Conservation (phyloP, 2,329 filamentous ascomycete species). For the Diatrype stigma region DNA sequence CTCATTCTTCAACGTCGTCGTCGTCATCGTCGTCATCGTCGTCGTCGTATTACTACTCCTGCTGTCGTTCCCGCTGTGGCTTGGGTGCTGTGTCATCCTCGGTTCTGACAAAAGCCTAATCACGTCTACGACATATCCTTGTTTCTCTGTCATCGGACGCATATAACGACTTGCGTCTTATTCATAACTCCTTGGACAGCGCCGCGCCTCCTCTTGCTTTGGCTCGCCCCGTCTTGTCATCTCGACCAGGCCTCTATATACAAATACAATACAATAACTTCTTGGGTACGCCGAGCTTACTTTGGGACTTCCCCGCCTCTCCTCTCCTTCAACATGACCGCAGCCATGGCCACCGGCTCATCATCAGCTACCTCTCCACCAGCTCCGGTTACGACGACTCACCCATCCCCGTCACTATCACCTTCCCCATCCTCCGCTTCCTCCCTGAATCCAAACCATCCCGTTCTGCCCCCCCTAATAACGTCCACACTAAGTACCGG, state of each 20-base stretch:
- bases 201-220: neutral
- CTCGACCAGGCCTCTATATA: too few relatives aligned
- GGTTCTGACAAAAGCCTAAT: too few relatives aligned
- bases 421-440: conserved; percentile 32
- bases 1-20: too few relatives aligned
- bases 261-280: conserved; percentile 13
- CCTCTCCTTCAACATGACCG: conserved; percentile 38
- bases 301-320: conserved; percentile 19
- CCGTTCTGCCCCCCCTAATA: conserved; percentile 52
- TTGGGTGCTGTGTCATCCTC: too few relatives aligned
- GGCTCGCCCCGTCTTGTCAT: too few relatives aligned
- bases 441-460: conserved; percentile 46
- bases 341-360: conserved; percentile 55
- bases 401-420: conserved; percentile 39
- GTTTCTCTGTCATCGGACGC: too few relatives aligned
- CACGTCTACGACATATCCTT: too few relatives aligned
- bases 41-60: too few relatives aligned
- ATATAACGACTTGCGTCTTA: too few relatives aligned
- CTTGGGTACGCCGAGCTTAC: conserved; percentile 26
- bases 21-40: conserved; percentile 1
- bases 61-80: neutral
- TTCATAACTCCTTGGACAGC: neutral
- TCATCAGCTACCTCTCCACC: conserved; percentile 52
- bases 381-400: conserved; percentile 35
- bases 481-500: conserved; percentile 51